Conservation (phyloP, 2,329 filamentous ascomycete species). For the Aurifilum marmelostoma region DNA sequence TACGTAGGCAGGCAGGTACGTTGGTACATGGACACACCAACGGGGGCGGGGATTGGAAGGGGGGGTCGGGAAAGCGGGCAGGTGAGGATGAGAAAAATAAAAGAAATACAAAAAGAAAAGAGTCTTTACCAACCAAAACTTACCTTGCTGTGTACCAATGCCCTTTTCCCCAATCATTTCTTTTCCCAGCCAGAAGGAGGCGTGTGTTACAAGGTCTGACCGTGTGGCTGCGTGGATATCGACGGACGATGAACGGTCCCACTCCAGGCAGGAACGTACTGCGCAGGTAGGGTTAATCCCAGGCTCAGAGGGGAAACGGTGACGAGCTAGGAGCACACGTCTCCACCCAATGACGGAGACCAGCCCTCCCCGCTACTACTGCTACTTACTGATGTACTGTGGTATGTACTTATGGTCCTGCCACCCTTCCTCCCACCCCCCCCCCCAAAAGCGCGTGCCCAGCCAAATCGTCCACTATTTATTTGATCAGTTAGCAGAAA, state of each 20-base stretch:
- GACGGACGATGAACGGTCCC: slow-evolving; percentile 11
- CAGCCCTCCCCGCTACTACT: background rate
- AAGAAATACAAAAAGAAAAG: background rate
- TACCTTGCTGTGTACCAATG: background rate
- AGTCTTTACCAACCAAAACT: background rate
- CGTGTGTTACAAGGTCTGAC: background rate
- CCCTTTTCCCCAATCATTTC: background rate
- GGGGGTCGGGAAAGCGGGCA: background rate
- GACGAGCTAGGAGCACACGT: background rate
- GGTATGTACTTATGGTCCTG: background rate
- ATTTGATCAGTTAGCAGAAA: background rate
- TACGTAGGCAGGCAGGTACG: background rate
- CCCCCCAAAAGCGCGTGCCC: too few species aligned
- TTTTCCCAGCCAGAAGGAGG: background rate
- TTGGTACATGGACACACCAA: background rate
- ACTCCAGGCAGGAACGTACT: slow-evolving; percentile 2
- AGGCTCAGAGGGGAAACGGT: background rate
- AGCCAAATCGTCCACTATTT: background rate
- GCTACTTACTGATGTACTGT: background rate
- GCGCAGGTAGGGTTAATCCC: background rate
- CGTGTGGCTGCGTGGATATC: slow-evolving; percentile 2
- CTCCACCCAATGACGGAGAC: background rate
- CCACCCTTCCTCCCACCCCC: background rate
- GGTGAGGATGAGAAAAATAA: background rate
- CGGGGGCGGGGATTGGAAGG: background rate